These are phyloP conservation scores for Ceratocystis cubensis DNA, from an alignment of 2,329 filamentous ascomycete genomes.

Conservation along the genomic window DNA sequence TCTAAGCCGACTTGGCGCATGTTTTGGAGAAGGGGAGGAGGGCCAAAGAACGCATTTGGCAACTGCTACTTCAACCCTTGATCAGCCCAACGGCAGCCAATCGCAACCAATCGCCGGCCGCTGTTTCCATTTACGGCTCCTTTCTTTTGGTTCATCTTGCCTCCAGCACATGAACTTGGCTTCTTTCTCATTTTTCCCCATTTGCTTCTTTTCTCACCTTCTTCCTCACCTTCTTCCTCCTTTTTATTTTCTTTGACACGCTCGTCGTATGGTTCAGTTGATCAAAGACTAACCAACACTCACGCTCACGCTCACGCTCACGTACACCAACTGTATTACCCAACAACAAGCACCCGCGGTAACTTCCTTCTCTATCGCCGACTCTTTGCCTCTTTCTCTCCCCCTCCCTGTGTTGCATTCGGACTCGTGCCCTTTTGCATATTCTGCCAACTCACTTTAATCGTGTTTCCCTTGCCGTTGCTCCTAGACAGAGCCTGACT, in stretches of 20 bases:
- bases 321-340: neutral
- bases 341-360: neutral
- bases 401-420: neutral
- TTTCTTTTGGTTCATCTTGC: neutral
- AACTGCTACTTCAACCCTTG: constrained; percentile 1
- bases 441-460: neutral
- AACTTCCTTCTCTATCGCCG: neutral
- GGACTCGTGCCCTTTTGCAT: neutral
- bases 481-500: too few relatives aligned
- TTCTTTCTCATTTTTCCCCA: neutral
- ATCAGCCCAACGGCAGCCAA: constrained; percentile 1
- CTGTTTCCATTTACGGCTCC: neutral
- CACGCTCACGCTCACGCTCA: neutral
- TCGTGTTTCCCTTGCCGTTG: too few relatives aligned
- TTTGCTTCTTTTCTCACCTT: too few relatives aligned
- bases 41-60: neutral
- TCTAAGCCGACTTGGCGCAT: neutral
- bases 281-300: neutral
- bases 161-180: neutral
- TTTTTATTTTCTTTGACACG: too few relatives aligned
- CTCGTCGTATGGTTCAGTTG: too few relatives aligned
- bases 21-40: neutral
- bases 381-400: neutral
- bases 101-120: neutral
- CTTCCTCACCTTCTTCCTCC: too few relatives aligned